Percentiles rank a stretch among this genome's conserved stretches.
phyloP scores from a whole-genome alignment of 345 rosid genomes.

The Pseudoturritis turrita region DNA sequence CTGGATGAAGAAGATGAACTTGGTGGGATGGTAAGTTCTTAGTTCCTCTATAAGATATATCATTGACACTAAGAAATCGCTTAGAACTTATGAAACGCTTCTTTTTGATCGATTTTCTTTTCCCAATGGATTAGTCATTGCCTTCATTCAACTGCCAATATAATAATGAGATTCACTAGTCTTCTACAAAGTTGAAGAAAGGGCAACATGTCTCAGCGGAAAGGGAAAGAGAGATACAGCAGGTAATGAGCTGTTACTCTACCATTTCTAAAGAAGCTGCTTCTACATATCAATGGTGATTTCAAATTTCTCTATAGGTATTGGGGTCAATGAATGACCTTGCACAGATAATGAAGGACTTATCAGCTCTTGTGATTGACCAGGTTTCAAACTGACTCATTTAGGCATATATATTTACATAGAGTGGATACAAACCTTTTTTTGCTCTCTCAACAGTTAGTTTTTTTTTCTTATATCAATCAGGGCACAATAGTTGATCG shows the following conservation, averaged over 20 bases:
- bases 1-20: slow-evolving; percentile 48
- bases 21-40: slow-evolving; percentile 41
- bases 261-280: not conserved
- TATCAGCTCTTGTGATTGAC: slow-evolving; percentile 86
- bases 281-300: too few relatives aligned
- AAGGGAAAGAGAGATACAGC: slow-evolving; percentile 43
- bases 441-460: not conserved
- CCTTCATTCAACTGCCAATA: not conserved
- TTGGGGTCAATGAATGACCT: slow-evolving; percentile 85
- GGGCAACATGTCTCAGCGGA: slow-evolving; percentile 40
- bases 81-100: too few relatives aligned
- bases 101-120: too few relatives aligned
- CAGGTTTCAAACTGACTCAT: slow-evolving; percentile 47
- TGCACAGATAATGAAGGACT: slow-evolving; percentile 91
- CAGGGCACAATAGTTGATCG: slow-evolving; percentile 93
- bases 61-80: not conserved
- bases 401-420: not conserved
- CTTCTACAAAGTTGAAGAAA: slow-evolving; percentile 26
- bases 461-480: not conserved
- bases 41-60: not conserved
- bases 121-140: not conserved
- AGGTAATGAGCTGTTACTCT: slow-evolving; percentile 26
- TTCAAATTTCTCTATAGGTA: slow-evolving; percentile 37
- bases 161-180: not conserved
- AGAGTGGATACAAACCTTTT: not conserved